Conservation (phyloP, 1,284 basidiomycete species). For the Mrakiaceae sp. region DNA sequence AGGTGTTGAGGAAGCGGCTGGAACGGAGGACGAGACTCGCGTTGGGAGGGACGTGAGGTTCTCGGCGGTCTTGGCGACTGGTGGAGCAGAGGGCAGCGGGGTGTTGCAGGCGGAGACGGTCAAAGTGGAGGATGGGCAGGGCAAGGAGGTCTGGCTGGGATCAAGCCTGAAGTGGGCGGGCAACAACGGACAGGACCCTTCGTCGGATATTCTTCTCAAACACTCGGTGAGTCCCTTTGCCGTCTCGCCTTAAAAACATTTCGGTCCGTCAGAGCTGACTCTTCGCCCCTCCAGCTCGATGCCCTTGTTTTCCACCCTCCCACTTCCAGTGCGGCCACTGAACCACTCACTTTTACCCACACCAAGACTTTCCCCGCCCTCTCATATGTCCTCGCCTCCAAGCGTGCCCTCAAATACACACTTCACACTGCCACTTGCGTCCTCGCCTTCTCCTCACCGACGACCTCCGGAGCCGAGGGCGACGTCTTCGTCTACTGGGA, state of each 20-base stretch:
- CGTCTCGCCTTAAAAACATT: background rate
- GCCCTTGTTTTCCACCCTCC: conserved; percentile 53
- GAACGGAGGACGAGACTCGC: background rate
- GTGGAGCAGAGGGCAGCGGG: background rate
- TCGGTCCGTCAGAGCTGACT: background rate
- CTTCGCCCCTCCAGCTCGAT: conserved; percentile 37
- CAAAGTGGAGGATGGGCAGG: too few relatives aligned
- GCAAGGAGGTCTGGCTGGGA: too few relatives aligned
- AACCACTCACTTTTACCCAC: conserved; percentile 54
- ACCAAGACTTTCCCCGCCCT: conserved; percentile 71
- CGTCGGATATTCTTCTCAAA: conserved; percentile 8
- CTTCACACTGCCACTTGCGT: conserved; percentile 34
- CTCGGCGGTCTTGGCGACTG: background rate
- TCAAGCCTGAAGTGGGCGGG: conserved; percentile 1
- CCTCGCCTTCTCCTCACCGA: conserved; percentile 50
- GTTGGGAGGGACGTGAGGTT: background rate
- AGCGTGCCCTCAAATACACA: conserved; percentile 52
- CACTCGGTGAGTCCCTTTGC: conserved; percentile 5
- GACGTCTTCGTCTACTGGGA: conserved; percentile 73
- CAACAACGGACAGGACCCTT: background rate
- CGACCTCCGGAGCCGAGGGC: conserved; percentile 35
- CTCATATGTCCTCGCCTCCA: conserved; percentile 86
- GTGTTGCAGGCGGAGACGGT: background rate
- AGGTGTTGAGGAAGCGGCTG: background rate
- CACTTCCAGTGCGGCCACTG: conserved; percentile 19